Conservation (phyloP, 2,329 filamentous ascomycete genomes). For the Pleurostoma richardsiae region DNA sequence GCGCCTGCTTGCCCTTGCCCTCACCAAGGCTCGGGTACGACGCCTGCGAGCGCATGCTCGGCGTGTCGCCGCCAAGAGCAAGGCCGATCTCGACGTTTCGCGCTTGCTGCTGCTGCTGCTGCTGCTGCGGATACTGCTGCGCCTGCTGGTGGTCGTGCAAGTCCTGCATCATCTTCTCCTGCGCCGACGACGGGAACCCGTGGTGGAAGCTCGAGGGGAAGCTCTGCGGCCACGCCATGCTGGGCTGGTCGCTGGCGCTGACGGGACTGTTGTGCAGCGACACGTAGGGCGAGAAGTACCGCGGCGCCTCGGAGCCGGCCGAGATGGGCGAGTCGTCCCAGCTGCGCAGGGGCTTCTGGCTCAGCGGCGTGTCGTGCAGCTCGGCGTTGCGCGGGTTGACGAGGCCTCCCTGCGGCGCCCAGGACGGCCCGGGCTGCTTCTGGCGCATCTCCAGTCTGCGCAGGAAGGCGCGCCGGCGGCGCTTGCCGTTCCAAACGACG, state of each 20-base stretch:
- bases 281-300: slow-evolving; percentile 55
- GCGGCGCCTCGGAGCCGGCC: slow-evolving; percentile 26
- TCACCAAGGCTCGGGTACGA: slow-evolving; percentile 17
- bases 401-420: slow-evolving; percentile 15
- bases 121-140: slow-evolving; percentile 3
- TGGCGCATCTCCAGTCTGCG: slow-evolving; percentile 36
- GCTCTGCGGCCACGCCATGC: slow-evolving; percentile 28
- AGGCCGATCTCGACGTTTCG: slow-evolving; percentile 30
- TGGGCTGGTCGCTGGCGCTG: slow-evolving; percentile 31
- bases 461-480: slow-evolving; percentile 47
- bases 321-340: slow-evolving; percentile 51
- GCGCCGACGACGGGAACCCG: slow-evolving; percentile 16
- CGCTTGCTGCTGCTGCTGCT: not conserved
- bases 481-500: slow-evolving; percentile 52
- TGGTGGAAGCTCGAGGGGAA: slow-evolving; percentile 14
- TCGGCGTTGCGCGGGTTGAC: slow-evolving; percentile 22
- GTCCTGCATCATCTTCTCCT: slow-evolving; percentile 11
- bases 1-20: slow-evolving; percentile 15
- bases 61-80: slow-evolving; percentile 33
- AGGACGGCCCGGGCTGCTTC: slow-evolving; percentile 35
- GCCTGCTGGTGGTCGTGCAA: slow-evolving; percentile 1
- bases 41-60: slow-evolving; percentile 21
- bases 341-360: slow-evolving; percentile 44
- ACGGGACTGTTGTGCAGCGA: slow-evolving; percentile 57
- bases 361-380: slow-evolving; percentile 47